phyloP scores from a whole-genome alignment of 2,329 filamentous ascomycete genomes.

The Metarhizium brunneum region DNA sequence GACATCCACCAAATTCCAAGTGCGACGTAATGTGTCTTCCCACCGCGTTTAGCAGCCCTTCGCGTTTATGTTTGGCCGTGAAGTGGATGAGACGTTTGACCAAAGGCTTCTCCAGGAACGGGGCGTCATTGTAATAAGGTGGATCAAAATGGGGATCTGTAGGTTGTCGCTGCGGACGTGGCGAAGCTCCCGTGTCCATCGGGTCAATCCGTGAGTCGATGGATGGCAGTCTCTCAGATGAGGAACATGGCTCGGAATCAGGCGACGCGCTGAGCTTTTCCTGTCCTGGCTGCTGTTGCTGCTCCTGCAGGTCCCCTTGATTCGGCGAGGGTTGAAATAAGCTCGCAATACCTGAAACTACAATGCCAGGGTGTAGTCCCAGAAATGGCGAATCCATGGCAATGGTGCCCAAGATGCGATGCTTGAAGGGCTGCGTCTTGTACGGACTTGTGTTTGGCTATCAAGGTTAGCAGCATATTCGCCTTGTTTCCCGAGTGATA shows the following conservation, averaged over 20 bases:
- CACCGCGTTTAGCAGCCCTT: conserved; percentile 60
- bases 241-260: conserved; percentile 8
- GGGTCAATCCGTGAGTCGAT: conserved; percentile 7
- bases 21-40: conserved; percentile 70
- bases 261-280: not conserved
- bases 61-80: conserved; percentile 65
- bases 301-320: conserved; percentile 3
- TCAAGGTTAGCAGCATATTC: not conserved
- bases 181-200: not conserved
- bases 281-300: not conserved
- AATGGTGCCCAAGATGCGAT: conserved; percentile 70
- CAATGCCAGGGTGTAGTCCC: conserved; percentile 80
- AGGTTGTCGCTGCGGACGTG: conserved; percentile 8
- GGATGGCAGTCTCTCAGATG: conserved; percentile 9
- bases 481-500: not conserved
- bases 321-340: conserved; percentile 50
- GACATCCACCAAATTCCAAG: conserved; percentile 71
- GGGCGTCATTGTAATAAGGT: conserved; percentile 64
- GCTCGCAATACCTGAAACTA: conserved; percentile 72
- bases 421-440: conserved; percentile 42
- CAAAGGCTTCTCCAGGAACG: conserved; percentile 58
- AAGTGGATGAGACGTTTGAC: conserved; percentile 65
- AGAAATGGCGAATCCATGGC: conserved; percentile 82
- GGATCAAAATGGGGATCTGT: conserved; percentile 64
- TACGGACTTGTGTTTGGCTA: conserved; percentile 26